Conservation (phyloP, 1,284 basidiomycete genomes). For the Pulveroboletus sp. region DNA sequence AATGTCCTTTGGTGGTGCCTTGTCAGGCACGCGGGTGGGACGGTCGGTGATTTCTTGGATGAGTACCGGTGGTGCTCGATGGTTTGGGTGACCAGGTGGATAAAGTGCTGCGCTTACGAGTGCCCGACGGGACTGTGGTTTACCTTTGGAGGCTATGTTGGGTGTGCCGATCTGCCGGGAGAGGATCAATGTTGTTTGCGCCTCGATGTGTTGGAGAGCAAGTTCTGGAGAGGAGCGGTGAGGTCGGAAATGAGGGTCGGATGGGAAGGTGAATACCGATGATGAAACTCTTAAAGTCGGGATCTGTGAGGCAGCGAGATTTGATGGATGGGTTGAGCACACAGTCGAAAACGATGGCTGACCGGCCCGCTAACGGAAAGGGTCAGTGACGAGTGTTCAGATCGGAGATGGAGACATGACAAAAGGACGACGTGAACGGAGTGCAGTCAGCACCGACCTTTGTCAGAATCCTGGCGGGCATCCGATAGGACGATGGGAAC, state of each 20-base stretch:
- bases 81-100: constrained; percentile 30
- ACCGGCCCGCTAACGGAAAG: constrained; percentile 56
- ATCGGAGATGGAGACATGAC: constrained; percentile 7
- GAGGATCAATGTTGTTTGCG: constrained; percentile 53
- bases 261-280: constrained; percentile 49
- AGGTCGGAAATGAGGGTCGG: constrained; percentile 4
- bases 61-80: constrained; percentile 33
- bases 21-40: constrained; percentile 7
- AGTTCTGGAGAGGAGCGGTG: constrained; percentile 50
- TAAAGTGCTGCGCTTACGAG: constrained; percentile 50
- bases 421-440: constrained; percentile 12
- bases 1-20: constrained; percentile 41
- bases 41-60: constrained; percentile 45
- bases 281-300: constrained; percentile 66
- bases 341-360: constrained; percentile 69
- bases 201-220: constrained; percentile 65
- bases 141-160: constrained; percentile 71
- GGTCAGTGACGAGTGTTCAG: background rate
- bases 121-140: constrained; percentile 55
- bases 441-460: constrained; percentile 48
- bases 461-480: constrained; percentile 61
- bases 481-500: constrained; percentile 75
- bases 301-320: constrained; percentile 55
- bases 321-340: constrained; percentile 62
- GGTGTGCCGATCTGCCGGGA: constrained; percentile 67